Base-by-base conservation (phyloP, 352 stramenopile species). In the Globisporangium lucens region DNA sequence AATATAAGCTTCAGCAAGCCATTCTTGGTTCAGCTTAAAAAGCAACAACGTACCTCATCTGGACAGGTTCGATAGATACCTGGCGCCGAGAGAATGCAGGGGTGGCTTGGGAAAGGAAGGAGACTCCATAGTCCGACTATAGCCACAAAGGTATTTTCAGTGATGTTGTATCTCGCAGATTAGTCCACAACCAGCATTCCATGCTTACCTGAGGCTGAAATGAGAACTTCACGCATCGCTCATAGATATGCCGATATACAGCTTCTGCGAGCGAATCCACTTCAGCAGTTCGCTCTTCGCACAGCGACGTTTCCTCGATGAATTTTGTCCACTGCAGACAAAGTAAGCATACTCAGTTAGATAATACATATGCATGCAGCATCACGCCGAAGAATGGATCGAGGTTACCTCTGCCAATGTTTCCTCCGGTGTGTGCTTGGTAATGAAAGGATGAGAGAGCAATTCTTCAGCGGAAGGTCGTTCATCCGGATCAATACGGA, bases 51-150 rank as follows among this genome's bases (percentile, higher is more conserved):
- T 22, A 91, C 83, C 87, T 95, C 79, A 90, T 91, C 74, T 93
- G 81, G 12, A 95, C 81, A 10, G 84, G 84, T 13, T 89, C 78
- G 51, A 95, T 81, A 13, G 81, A 87, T 30, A 93, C 78, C 38
- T 88, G 65, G 52, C 82, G 75, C 30, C 84, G 74, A 67, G 77
- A 82, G 56, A 86, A 84, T 13, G 80, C 74, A 6, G 78, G 75
- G 4, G 76, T 80, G 3, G 73, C 76, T 75, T 84, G 79, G n/a
- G 83, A 83, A 9, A 89, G 72, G 46, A 95, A 93, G 2, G 87
- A 93, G 57, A 89, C 75, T 1, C 86, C 85, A 55, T 91, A 93
- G 62, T 95, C 87, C 30, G 87, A 94, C 85, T 95, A 58, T 20
- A 43, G 20, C 5, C 13, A n/a, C 70, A 10, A 69, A 47, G 24